Base-by-base conservation (phyloP, 179 eudicot genomes). In the Actinidia polygama region DNA sequence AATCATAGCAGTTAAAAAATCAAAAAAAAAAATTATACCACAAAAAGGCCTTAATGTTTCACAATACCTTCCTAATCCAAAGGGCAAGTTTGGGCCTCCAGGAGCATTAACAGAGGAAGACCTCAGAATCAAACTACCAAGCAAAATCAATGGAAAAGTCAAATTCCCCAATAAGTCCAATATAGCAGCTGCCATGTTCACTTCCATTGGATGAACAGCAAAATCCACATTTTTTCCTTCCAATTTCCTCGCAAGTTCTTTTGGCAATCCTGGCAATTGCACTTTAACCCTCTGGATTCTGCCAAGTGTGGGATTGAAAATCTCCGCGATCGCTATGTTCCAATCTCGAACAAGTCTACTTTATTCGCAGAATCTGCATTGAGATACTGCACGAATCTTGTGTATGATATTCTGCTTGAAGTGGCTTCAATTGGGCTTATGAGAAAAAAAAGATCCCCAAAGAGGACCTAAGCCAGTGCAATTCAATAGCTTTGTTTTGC, bases 81-180 rank as follows among this genome's bases (percentile, higher is more conserved):
- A 94, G 3, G 98, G 97, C 90, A 92, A 87, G 85, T 81, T 90
- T 23, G 97, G 94, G 7, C 93, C 95, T 83, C 91, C 95, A 73
- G 94, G 93, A 49, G 69, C 18, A 73, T 87, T 89, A 11, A 80
- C 15, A 19, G 89, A 75, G 1, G 92, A 90, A 79, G 82, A 16
- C 79, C 91, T 91, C 67, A 89, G 71, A 0, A 93, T 86, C 61
- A 93, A 67, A 82, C 59, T 4, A 4, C 97, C 97, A 81, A 95
- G 90, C 16, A 93, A 84, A 9, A 95, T 66, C 94, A 93, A 86
- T 46, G 98, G 98, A 82, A 95, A 92, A 58, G 91, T 96, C 71
- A 91, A 88, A 75, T 93, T 92, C 62, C 94, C 89, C 84, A 91
- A 67, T 87, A 92, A 81, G 23, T 91, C 95, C 77, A 94, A 87